Evolutionary conservation across 2,329 filamentous ascomycete species (phyloP).

Genomic region (Calonectria leucothoes): DNA sequence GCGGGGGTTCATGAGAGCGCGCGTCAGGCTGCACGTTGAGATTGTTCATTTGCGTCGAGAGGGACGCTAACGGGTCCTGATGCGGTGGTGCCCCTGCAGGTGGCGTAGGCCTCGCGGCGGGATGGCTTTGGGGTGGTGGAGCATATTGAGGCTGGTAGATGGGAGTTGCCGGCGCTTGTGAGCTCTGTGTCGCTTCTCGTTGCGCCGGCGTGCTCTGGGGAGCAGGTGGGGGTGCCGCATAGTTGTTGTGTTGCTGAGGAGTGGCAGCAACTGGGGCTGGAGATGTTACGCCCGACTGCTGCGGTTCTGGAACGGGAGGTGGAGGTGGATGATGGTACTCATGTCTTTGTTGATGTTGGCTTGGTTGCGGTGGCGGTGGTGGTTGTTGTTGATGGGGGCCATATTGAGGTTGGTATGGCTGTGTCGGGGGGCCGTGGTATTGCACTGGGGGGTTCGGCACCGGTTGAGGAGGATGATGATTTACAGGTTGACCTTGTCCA

Average conservation of each 20-base stretch:
- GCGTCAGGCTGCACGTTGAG: slow-evolving; percentile 22
- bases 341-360: background rate
- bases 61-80: slow-evolving; percentile 19
- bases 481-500: background rate
- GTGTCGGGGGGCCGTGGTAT: slow-evolving; percentile 5
- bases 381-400: background rate
- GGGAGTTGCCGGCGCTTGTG: background rate
- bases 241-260: background rate
- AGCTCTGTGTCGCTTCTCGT: background rate
- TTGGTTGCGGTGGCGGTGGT: background rate
- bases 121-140: background rate
- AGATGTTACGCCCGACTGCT: slow-evolving; percentile 5
- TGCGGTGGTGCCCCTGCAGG: background rate
- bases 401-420: slow-evolving; percentile 12
- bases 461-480: background rate
- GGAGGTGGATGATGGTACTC: background rate
- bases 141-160: background rate
- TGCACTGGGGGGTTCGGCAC: background rate
- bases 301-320: background rate
- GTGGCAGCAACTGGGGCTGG: background rate
- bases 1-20: slow-evolving; percentile 4
- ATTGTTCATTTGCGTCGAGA: slow-evolving; percentile 32
- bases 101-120: background rate
- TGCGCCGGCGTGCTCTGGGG: background rate
- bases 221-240: background rate